phyloP scores from a whole-genome alignment of 108 stramenopile species.

The Cyclotella sp. region DNA sequence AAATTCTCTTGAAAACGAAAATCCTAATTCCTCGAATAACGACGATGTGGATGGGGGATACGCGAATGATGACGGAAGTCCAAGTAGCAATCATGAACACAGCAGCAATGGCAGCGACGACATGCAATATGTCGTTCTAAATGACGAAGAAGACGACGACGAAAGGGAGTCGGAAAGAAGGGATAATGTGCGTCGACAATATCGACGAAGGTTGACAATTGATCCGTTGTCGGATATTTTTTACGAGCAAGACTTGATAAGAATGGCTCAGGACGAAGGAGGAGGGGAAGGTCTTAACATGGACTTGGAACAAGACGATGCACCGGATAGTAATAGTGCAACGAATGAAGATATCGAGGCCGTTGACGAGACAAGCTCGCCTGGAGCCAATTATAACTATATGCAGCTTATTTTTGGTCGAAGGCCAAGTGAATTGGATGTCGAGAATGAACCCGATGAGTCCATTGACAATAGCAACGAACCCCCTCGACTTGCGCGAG shows the following conservation, averaged over 20 bases:
- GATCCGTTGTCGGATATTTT: neutral
- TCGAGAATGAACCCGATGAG: neutral
- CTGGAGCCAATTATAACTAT: neutral
- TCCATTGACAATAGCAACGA: conserved; percentile 15
- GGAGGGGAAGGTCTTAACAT: neutral
- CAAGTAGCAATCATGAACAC: neutral
- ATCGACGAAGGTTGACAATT: conserved; percentile 1
- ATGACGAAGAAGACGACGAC: neutral
- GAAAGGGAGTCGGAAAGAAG: conserved; percentile 2
- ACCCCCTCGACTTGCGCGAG: conserved; percentile 42
- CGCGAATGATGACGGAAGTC: neutral
- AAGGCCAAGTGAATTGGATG: neutral
- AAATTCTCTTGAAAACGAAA: too few relatives aligned
- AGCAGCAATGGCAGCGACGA: conserved; percentile 7
- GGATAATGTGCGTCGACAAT: conserved; percentile 2
- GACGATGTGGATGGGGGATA: neutral
- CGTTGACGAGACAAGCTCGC: neutral
- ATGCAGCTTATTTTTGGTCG: neutral
- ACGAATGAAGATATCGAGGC: conserved; percentile 4
- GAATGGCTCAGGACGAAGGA: neutral
- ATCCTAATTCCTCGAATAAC: too few relatives aligned
- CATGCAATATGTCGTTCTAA: neutral
- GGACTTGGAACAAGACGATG: too few relatives aligned
- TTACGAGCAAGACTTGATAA: neutral
- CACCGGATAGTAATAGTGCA: neutral